Evolutionary conservation across 495 filamentous ascomycete genomes (phyloP).

Genomic region (Xeromyces bisporus): DNA sequence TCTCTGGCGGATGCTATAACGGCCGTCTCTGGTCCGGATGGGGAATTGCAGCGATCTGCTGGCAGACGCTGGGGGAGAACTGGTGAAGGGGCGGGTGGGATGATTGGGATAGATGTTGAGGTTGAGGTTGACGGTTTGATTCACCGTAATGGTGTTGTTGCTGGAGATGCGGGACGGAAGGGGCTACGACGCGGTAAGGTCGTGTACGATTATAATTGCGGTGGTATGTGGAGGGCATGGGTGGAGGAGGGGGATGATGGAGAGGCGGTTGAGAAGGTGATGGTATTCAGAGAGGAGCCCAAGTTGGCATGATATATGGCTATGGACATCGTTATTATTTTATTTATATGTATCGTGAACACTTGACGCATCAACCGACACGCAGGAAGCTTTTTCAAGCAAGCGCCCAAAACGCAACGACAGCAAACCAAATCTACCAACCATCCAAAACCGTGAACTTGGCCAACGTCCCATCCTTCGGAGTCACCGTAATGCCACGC

Average conservation of each 20-base stretch:
- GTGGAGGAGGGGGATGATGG: constrained; percentile 53
- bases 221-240: constrained; percentile 80
- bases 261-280: constrained; percentile 33
- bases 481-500: constrained; percentile 43
- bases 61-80: constrained; percentile 58
- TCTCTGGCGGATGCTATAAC: constrained; percentile 34
- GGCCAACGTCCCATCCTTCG: constrained; percentile 45
- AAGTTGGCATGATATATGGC: too few relatives aligned
- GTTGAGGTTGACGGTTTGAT: constrained; percentile 8
- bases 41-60: constrained; percentile 62
- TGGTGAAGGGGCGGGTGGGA: constrained; percentile 70
- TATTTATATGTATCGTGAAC: too few relatives aligned
- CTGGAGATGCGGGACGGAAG: constrained; percentile 16
- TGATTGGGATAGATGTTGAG: constrained; percentile 67
- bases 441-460: constrained; percentile 24
- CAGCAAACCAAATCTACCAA: background rate
- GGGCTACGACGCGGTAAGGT: constrained; percentile 31
- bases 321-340: too few relatives aligned
- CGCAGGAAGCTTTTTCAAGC: background rate
- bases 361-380: too few relatives aligned
- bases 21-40: constrained; percentile 48
- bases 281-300: constrained; percentile 44
- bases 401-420: too few relatives aligned
- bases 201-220: constrained; percentile 71
- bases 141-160: constrained; percentile 11